phyloP scores from a whole-genome alignment of 2,329 filamentous ascomycete species.

The Pseudohalonectria lignicola region DNA sequence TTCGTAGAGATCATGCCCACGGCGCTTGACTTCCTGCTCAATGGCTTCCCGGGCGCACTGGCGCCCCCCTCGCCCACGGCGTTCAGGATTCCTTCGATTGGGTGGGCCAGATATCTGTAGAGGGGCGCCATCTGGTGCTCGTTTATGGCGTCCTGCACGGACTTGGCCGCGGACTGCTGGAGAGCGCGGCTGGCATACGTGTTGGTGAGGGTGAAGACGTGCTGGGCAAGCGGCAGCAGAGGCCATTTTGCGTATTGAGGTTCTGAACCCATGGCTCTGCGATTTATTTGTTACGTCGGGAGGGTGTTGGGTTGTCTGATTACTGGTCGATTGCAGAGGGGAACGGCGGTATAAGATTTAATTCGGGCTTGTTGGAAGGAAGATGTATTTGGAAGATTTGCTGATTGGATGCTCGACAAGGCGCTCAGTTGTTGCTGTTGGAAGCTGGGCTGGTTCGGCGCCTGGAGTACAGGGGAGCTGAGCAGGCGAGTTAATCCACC shows the following conservation, averaged over 20 bases:
- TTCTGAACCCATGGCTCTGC: constrained; percentile 67
- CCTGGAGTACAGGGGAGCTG: too few relatives aligned
- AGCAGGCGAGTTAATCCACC: too few relatives aligned
- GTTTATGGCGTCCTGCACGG: constrained; percentile 70
- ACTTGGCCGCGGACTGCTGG: constrained; percentile 63
- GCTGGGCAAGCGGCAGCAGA: constrained; percentile 68
- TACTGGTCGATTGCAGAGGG: too few relatives aligned
- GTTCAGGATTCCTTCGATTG: constrained; percentile 74
- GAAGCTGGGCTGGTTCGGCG: too few relatives aligned
- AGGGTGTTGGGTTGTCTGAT: too few relatives aligned
- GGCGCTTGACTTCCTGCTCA: constrained; percentile 57
- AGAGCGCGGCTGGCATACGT: constrained; percentile 54
- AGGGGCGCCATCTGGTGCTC: constrained; percentile 82
- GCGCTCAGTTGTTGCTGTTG: too few relatives aligned
- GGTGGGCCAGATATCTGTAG: constrained; percentile 76
- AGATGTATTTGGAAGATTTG: too few relatives aligned
- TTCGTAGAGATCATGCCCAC: constrained; percentile 68
- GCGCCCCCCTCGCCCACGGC: constrained; percentile 52
- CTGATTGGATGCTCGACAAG: too few relatives aligned
- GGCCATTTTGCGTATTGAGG: constrained; percentile 81
- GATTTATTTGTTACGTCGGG: too few relatives aligned
- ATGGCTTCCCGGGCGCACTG: constrained; percentile 41
- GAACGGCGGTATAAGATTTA: neutral
- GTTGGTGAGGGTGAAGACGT: constrained; percentile 81
- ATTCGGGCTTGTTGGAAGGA: too few relatives aligned